Conservation (phyloP, 1,284 basidiomycete genomes). For the Fomitopsis palustris region DNA sequence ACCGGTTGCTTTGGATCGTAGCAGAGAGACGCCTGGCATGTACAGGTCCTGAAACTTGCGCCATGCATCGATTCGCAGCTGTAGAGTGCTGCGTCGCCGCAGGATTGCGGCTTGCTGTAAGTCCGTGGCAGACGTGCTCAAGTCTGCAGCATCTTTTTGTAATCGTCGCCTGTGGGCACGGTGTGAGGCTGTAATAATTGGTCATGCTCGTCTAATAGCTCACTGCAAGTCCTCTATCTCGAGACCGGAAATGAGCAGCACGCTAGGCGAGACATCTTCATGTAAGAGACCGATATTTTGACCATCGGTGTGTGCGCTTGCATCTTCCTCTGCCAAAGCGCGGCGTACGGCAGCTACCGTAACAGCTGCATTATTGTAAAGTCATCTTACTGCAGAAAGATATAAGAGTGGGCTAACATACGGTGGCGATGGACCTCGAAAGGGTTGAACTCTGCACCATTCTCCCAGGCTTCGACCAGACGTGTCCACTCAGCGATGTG, state of each 20-base stretch:
- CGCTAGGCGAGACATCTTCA: background rate
- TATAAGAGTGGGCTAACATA: too few species aligned
- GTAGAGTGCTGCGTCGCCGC: background rate
- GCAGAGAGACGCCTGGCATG: background rate
- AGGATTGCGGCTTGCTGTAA: background rate
- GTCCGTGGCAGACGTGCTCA: background rate
- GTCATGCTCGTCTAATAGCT: background rate
- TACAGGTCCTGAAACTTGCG: background rate
- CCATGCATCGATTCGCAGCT: background rate
- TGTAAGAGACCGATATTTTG: background rate
- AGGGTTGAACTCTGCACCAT: background rate
- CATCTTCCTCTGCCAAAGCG: background rate
- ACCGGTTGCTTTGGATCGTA: background rate
- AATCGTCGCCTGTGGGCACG: background rate
- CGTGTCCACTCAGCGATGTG: background rate
- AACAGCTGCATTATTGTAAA: too few species aligned
- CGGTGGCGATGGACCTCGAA: background rate
- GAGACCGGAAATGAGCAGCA: background rate
- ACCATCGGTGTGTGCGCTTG: background rate
- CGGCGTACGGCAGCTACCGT: background rate
- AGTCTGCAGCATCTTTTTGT: background rate
- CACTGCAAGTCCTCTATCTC: slow-evolving; percentile 1
- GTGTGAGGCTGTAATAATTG: background rate
- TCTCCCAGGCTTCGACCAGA: background rate
- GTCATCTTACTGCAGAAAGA: too few species aligned